These are phyloP conservation scores for Xylaria digitata DNA, from an alignment of 2,329 filamentous ascomycete species.

Conservation along the genomic window DNA sequence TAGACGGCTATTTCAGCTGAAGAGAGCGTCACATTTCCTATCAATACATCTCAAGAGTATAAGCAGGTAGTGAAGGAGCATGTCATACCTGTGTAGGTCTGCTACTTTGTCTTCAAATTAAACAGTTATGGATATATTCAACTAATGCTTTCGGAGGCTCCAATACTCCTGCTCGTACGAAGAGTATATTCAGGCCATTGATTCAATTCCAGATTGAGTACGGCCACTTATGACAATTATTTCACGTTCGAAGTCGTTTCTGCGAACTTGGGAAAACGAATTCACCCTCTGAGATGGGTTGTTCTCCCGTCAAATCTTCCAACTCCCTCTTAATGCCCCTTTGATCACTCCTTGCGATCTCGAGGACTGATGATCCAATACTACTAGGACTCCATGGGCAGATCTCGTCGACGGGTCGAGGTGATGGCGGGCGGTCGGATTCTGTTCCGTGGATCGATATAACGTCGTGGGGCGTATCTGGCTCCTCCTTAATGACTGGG, in stretches of 20 bases:
- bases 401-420: slow-evolving; percentile 12
- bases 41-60: too few relatives aligned
- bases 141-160: not conserved
- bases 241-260: slow-evolving; percentile 21
- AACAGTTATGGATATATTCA: not conserved
- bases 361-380: slow-evolving; percentile 17
- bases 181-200: not conserved
- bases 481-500: slow-evolving; percentile 19
- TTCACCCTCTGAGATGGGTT: slow-evolving; percentile 6
- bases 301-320: not conserved
- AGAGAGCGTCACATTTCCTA: too few relatives aligned
- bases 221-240: not conserved
- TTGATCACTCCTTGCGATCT: not conserved
- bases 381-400: slow-evolving; percentile 17
- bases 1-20: too few relatives aligned
- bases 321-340: slow-evolving; percentile 17
- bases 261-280: not conserved
- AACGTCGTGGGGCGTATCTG: slow-evolving; percentile 9
- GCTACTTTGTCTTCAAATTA: not conserved
- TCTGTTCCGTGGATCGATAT: slow-evolving; percentile 32
- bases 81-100: too few relatives aligned
- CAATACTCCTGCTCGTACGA: too few relatives aligned
- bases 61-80: too few relatives aligned
- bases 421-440: slow-evolving; percentile 24
- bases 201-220: not conserved